Percentiles rank a stretch among this genome's conserved stretches.
phyloP scores from a whole-genome alignment of 2,329 filamentous ascomycete species.

The Septoria petroselini region DNA sequence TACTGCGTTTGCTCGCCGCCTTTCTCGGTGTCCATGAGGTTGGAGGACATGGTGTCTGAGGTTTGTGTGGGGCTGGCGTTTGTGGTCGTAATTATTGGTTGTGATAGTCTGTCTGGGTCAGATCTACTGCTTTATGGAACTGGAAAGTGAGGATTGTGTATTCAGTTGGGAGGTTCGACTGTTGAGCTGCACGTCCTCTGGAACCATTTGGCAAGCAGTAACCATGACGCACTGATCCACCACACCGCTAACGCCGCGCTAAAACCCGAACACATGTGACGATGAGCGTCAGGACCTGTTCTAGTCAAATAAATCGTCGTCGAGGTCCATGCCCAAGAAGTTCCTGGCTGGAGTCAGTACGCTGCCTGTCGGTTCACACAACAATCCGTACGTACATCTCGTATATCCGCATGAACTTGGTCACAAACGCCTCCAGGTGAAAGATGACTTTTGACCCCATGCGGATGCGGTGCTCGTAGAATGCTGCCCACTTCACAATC shows the following conservation, averaged over 20 bases:
- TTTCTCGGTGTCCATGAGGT: conserved; percentile 57
- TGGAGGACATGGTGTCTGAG: conserved; percentile 46
- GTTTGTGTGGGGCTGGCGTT: not conserved
- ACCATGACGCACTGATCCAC: conserved; percentile 16
- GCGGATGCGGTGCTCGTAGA: conserved; percentile 93
- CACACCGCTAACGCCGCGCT: conserved; percentile 33
- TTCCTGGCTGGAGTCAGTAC: conserved; percentile 39
- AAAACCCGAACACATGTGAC: conserved; percentile 23
- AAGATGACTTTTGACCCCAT: conserved; percentile 91
- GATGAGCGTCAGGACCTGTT: not conserved
- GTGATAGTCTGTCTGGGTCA: not conserved
- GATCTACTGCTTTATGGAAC: not conserved
- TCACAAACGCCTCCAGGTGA: conserved; percentile 95
- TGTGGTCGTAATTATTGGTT: not conserved
- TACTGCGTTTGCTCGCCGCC: conserved; percentile 61
- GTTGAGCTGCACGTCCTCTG: conserved; percentile 15
- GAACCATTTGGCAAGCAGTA: conserved; percentile 14
- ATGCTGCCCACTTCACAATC: conserved; percentile 91
- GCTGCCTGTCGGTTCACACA: not conserved
- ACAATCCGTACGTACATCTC: conserved; percentile 67
- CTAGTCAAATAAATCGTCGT: conserved; percentile 44
- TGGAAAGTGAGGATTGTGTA: not conserved
- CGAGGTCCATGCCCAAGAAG: conserved; percentile 75
- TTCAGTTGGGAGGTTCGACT: conserved; percentile 10
- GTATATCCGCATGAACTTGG: conserved; percentile 94